Conservation (phyloP, 2,329 filamentous ascomycete genomes). For the Apiospora kogelbergensis region DNA sequence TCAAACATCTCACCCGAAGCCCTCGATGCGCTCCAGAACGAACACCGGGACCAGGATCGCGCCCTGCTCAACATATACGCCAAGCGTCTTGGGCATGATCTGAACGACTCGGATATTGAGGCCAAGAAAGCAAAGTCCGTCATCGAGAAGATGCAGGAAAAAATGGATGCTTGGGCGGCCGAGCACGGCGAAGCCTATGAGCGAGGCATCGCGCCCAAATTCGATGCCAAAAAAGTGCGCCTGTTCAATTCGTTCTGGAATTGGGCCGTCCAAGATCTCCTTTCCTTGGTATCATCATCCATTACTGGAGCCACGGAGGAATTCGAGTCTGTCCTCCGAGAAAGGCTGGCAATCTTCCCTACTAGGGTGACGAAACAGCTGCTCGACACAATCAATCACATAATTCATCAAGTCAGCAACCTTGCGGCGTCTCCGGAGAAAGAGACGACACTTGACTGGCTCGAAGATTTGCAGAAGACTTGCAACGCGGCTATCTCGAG, state of each 20-base stretch:
- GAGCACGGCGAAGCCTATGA: conserved; percentile 32
- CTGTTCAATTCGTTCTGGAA: conserved; percentile 37
- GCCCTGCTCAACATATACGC: conserved; percentile 13
- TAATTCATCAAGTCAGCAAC: not conserved
- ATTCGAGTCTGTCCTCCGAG: conserved; percentile 10
- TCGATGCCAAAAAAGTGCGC: conserved; percentile 27
- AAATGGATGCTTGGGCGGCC: conserved; percentile 21
- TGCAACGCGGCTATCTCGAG: conserved; percentile 8
- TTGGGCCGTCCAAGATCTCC: conserved; percentile 29
- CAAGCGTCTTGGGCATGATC: conserved; percentile 9
- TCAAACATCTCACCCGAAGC: conserved; percentile 10
- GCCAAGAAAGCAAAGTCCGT: conserved; percentile 7
- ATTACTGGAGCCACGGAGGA: conserved; percentile 1
- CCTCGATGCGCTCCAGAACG: conserved; percentile 8
- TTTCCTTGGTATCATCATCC: conserved; percentile 8
- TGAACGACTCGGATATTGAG: not conserved
- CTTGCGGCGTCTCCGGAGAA: not conserved
- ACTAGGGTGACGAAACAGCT: conserved; percentile 12
- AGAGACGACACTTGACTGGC: conserved; percentile 7
- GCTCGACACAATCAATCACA: not conserved
- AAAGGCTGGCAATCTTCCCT: conserved; percentile 9
- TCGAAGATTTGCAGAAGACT: conserved; percentile 9
- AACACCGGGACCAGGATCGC: conserved; percentile 8
- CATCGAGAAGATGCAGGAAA: conserved; percentile 18
- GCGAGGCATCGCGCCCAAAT: conserved; percentile 29